Percentiles rank a stretch among this genome's conserved stretches.
Evolutionary conservation across 1,284 basidiomycete genomes (phyloP).

Genomic region (Moesziomyces parantarcticus): DNA sequence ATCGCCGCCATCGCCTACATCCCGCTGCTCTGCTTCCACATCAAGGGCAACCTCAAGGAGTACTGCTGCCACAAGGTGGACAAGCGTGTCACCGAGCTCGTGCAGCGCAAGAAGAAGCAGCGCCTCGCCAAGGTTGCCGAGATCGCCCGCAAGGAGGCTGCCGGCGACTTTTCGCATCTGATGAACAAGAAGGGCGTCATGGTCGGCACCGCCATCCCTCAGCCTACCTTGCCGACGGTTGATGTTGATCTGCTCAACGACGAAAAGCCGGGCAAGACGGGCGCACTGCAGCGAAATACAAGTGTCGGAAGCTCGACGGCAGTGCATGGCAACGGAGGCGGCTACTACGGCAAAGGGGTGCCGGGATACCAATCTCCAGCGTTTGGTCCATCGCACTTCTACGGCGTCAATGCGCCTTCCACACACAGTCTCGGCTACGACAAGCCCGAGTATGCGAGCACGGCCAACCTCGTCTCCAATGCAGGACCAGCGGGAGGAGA

Average conservation of each 20-base stretch:
- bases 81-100: slow-evolving; percentile 91
- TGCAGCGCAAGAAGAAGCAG: slow-evolving; percentile 89
- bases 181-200: slow-evolving; percentile 92
- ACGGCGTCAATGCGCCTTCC: slow-evolving; percentile 34
- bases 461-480: slow-evolving; percentile 52
- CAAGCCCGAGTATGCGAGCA: slow-evolving; percentile 46
- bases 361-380: slow-evolving; percentile 28
- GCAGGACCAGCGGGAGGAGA: slow-evolving; percentile 47
- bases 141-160: slow-evolving; percentile 88
- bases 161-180: slow-evolving; percentile 86
- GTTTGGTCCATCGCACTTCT: slow-evolving; percentile 33
- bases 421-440: slow-evolving; percentile 27
- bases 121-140: slow-evolving; percentile 83
- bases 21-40: slow-evolving; percentile 90
- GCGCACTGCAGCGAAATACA: slow-evolving; percentile 27
- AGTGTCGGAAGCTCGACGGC: slow-evolving; percentile 43
- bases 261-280: slow-evolving; percentile 68
- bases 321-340: slow-evolving; percentile 22
- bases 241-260: slow-evolving; percentile 83
- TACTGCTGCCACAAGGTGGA: slow-evolving; percentile 99
- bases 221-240: slow-evolving; percentile 93
- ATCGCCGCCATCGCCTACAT: slow-evolving; percentile 88
- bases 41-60: slow-evolving; percentile 94
- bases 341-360: slow-evolving; percentile 27
- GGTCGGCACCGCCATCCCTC: slow-evolving; percentile 83